Evolutionary conservation across 306 rosid genomes (phyloP).

Genomic region (Oxytropis ochrocephala): DNA sequence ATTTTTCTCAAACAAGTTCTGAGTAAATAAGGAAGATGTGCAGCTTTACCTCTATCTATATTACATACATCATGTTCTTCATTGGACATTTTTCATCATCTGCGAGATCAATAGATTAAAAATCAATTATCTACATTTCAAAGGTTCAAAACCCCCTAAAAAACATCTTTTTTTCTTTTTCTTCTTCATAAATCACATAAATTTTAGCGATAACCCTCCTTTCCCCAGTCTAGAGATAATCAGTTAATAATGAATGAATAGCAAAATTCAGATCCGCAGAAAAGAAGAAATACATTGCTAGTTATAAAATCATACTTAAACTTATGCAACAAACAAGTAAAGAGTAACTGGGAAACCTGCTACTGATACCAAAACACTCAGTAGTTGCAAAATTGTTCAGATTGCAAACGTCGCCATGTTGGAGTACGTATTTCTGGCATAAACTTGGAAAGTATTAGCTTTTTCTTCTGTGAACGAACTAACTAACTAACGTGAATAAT

Average conservation of each 20-base stretch:
- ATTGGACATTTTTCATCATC: conserved; percentile 13
- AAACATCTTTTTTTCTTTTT: not conserved
- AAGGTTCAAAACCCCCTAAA: conserved; percentile 14
- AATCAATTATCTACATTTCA: conserved; percentile 1
- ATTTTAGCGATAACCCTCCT: not conserved
- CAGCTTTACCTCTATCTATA: conserved; percentile 6
- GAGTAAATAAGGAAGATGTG: not conserved
- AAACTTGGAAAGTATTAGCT: not conserved
- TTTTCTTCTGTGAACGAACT: not conserved
- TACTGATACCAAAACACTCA: not conserved
- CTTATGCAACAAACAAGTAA: too few species aligned
- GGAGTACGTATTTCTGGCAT: not conserved
- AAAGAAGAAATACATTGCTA: not conserved
- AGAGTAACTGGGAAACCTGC: too few species aligned
- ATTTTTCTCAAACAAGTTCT: not conserved
- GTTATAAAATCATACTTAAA: not conserved
- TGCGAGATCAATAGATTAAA: conserved; percentile 10
- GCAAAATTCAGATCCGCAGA: not conserved
- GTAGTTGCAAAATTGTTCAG: not conserved
- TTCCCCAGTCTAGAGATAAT: not conserved
- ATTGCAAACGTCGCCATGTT: not conserved
- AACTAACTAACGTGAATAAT: conserved; percentile 3
- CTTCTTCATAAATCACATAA: not conserved
- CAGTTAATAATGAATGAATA: not conserved
- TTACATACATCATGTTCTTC: not conserved